These are phyloP conservation scores for Colletotrichum scovillei DNA, from an alignment of 2,329 filamentous ascomycete genomes.

Conservation along the genomic window DNA sequence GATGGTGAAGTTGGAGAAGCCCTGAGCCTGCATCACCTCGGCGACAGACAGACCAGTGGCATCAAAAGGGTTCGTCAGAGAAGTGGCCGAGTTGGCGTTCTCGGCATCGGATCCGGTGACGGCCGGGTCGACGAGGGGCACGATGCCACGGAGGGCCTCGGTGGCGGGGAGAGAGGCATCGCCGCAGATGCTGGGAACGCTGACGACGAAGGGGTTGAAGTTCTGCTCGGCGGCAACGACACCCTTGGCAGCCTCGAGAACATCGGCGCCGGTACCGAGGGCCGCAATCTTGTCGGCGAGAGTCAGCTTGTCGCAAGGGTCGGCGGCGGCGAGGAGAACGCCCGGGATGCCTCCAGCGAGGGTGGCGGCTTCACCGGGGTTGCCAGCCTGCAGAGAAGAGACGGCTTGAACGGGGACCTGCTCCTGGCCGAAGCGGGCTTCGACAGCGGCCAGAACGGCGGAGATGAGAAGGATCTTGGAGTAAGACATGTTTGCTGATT, in stretches of 20 bases:
- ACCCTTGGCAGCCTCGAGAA: constrained; percentile 70
- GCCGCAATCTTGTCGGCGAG: constrained; percentile 74
- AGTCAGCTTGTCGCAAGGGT: constrained; percentile 74
- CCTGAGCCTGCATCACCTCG: constrained; percentile 69
- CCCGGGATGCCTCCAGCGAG: constrained; percentile 71
- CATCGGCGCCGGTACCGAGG: constrained; percentile 69
- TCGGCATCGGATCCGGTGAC: constrained; percentile 67
- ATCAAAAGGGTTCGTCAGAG: constrained; percentile 64
- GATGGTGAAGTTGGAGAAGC: constrained; percentile 71
- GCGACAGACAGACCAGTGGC: constrained; percentile 74
- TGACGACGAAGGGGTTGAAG: constrained; percentile 75
- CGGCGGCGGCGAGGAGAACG: constrained; percentile 72
- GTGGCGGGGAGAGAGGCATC: constrained; percentile 72
- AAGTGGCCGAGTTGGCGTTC: constrained; percentile 69
- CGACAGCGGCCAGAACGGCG: constrained; percentile 54
- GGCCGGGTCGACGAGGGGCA: constrained; percentile 74
- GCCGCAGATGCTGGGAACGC: constrained; percentile 71
- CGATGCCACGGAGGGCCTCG: constrained; percentile 70
- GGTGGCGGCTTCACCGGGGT: constrained; percentile 70
- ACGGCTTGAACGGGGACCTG: constrained; percentile 67
- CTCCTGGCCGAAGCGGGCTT: constrained; percentile 74
- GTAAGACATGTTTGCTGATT: constrained; percentile 51
- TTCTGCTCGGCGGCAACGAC: constrained; percentile 78
- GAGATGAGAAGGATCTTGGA: constrained; percentile 53
- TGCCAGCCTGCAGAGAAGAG: constrained; percentile 64